Percentiles rank a stretch among this genome's conserved stretches.
phyloP scores from a whole-genome alignment of 331 rosid species.

The Quercus phellos region DNA sequence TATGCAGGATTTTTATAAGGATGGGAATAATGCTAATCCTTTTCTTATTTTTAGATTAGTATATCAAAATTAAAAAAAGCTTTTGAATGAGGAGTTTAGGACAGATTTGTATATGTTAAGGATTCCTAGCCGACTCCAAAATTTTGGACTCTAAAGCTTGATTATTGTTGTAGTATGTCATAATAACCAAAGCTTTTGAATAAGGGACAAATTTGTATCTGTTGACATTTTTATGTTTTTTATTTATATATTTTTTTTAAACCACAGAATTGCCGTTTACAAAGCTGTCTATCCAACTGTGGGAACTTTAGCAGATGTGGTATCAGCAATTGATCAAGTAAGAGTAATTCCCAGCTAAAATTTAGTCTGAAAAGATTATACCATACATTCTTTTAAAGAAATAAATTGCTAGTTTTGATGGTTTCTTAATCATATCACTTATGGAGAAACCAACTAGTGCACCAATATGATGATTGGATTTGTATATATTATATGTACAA shows the following conservation, averaged over 20 bases:
- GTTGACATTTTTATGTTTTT: background rate
- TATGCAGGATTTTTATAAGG: too few species aligned
- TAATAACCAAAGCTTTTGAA: background rate
- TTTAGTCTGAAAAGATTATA: background rate
- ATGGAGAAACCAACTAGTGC: too few species aligned
- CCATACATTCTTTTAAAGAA: background rate
- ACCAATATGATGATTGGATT: too few species aligned
- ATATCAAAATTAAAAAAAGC: background rate
- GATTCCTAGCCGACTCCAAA: too few species aligned
- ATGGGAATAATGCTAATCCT: too few species aligned
- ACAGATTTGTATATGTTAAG: background rate
- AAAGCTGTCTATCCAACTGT: conserved; percentile 76
- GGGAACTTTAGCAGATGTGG: conserved; percentile 58
- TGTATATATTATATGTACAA: too few species aligned
- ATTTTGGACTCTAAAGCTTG: too few species aligned
- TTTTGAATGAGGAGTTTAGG: background rate
- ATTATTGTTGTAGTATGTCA: background rate
- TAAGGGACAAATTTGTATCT: background rate
- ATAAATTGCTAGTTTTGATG: too few species aligned
- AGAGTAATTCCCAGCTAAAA: background rate
- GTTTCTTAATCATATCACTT: too few species aligned
- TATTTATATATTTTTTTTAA: background rate
- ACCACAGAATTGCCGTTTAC: conserved; percentile 73
- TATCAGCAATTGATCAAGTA: conserved; percentile 83
- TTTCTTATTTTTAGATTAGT: background rate